A percentile compares a stretch with the other conserved stretches of the same genome.
These are phyloP conservation scores for Aspergillus udagawae DNA, from an alignment of 2,329 filamentous ascomycete species.

Conservation along the genomic window DNA sequence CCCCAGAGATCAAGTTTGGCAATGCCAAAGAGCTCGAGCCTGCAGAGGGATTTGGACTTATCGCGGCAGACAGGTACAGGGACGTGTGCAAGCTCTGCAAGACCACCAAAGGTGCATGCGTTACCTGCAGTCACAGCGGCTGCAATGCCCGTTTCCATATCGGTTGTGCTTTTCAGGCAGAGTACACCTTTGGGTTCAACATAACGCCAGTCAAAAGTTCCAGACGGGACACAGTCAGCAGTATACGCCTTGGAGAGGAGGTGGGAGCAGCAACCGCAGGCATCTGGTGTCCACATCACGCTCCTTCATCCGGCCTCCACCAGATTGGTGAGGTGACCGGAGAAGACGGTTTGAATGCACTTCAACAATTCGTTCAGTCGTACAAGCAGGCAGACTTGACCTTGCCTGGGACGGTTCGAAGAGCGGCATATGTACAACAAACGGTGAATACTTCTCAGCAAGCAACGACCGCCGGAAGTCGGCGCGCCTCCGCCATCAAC, in stretches of 20 bases:
- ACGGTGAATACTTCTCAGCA: slow-evolving; percentile 32
- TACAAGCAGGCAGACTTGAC: slow-evolving; percentile 94
- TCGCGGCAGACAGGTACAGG: slow-evolving; percentile 68
- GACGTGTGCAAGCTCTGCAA: slow-evolving; percentile 83
- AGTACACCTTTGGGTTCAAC: slow-evolving; percentile 84
- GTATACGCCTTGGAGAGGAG: slow-evolving; percentile 76
- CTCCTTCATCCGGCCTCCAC: slow-evolving; percentile 70
- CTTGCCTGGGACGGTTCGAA: slow-evolving; percentile 86
- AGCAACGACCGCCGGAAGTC: slow-evolving; percentile 37
- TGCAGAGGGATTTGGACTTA: slow-evolving; percentile 84
- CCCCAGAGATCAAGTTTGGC: slow-evolving; percentile 87
- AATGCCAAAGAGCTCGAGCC: slow-evolving; percentile 76
- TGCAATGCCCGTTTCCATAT: slow-evolving; percentile 66
- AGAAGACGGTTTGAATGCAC: slow-evolving; percentile 67
- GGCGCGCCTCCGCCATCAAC: slow-evolving; percentile 56
- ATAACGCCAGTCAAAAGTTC: slow-evolving; percentile 86
- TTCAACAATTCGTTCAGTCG: slow-evolving; percentile 81
- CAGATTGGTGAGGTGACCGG: slow-evolving; percentile 72
- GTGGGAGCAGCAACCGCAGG: slow-evolving; percentile 78
- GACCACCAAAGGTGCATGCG: slow-evolving; percentile 68
- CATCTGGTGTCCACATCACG: slow-evolving; percentile 89
- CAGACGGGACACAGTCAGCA: slow-evolving; percentile 72
- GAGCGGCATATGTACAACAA: slow-evolving; percentile 66
- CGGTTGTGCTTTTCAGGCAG: slow-evolving; percentile 80
- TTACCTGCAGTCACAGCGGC: slow-evolving; percentile 65